Evolutionary conservation across 352 stramenopile species (phyloP), one percentile per base, ranked within the genome.

Genomic region (Pythium pectinolyticum): DNA sequence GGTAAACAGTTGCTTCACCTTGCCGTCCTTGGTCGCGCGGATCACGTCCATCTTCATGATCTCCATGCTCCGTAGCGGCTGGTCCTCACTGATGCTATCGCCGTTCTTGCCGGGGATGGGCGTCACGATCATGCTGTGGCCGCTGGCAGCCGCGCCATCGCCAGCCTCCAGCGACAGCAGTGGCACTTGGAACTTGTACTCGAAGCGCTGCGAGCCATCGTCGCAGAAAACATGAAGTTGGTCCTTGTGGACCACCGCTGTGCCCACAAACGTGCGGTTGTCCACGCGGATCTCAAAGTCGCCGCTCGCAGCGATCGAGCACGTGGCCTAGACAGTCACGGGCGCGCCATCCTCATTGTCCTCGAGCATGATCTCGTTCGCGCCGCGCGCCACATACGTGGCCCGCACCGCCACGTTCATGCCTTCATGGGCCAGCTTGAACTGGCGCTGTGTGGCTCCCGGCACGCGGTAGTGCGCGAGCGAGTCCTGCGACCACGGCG

Each of bases 31-130:
- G 35, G 82, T 83, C 10, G 85, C 82, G 31, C 84, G 82, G 46
- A 94, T 89, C 49, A 85, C 73, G 68, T 92, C 92, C 96, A 99
- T 99, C 81, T 99, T 99, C 95, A 99, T 99, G 27, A 96, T 95
- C 73, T 98, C 95, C 80, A 98, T 94, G 58, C 98, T 96, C 50
- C 98, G 47, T 40, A 99, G 66, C 17, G 93, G 75, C 63, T 98
- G 86, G 61, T 96, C 94, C 48, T 78, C 75, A 12, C 72, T 75
- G 46, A 99, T 95, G 8, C 32, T 56, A 40, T 98, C 86, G 22
- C 96, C 95, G n/a, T 76, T 90, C 69, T 97, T 98, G 46, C 94
- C 95, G 28, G 96, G 95, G 95, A 99, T 99, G 17, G 96, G 96
- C 62, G 93, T 88, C 57, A 88, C 53, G 49, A 95, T 80, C 68